Evolutionary conservation across 768 basidiomycete genomes (phyloP).

Genomic region (Boletus insuetus): DNA sequence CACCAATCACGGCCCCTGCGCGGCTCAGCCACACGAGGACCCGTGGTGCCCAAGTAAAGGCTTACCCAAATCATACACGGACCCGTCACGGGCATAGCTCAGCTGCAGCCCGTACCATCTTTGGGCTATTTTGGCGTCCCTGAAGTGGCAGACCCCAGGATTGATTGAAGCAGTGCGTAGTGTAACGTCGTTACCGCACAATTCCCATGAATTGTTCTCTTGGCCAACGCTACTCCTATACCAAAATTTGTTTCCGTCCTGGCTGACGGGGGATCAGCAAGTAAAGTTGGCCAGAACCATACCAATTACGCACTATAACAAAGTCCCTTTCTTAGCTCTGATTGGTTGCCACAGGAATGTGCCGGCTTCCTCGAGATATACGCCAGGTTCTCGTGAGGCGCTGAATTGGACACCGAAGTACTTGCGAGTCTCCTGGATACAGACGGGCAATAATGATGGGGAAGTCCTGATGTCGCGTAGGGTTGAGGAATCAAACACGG

Average conservation of each 20-base stretch:
- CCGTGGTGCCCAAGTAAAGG: no score
- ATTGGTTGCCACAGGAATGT: background rate
- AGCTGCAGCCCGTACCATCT: conserved; percentile 5
- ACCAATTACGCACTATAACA: background rate
- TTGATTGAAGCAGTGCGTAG: background rate
- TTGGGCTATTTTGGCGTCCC: background rate
- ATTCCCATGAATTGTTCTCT: conserved; percentile 1
- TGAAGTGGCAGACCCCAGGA: conserved; percentile 1
- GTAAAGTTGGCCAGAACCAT: no score
- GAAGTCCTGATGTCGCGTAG: background rate
- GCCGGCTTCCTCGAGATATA: background rate
- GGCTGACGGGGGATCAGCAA: background rate
- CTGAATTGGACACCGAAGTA: conserved; percentile 1
- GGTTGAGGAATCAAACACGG: background rate
- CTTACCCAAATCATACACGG: conserved; percentile 1
- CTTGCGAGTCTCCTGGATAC: conserved; percentile 1
- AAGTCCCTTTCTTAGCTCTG: background rate
- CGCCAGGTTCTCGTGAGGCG: background rate
- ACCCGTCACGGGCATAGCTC: background rate
- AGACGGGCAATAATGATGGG: background rate
- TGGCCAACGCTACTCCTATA: background rate
- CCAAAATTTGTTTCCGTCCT: background rate
- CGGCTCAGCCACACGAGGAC: background rate
- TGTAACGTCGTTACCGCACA: background rate
- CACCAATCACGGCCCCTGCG: background rate